Base-by-base conservation (phyloP, 2,329 filamentous ascomycete species). In the Ceratocystis diversiconidia region DNA sequence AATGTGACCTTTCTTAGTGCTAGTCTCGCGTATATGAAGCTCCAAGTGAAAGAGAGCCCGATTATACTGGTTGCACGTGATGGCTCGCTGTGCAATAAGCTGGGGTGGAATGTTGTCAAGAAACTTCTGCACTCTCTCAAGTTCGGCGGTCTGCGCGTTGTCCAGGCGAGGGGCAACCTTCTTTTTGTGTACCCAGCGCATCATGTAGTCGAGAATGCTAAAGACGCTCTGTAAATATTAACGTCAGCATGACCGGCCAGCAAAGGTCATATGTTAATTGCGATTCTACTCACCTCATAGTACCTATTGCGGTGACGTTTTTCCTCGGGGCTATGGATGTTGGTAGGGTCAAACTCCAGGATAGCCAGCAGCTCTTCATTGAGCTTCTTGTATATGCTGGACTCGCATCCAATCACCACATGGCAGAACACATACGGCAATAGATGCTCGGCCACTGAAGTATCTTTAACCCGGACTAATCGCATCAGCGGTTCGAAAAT, bases 11-110 rank as follows among this genome's bases (percentile, higher is more conserved):
- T 66, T 62, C 5, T 48, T 66, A 44, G 43, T 66, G 36, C 43
- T 67, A 19, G 57, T 73, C 67, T 80, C 77, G 65, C 79, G 78
- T 66, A 92, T 92, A 72, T 96, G 89, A 70, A 95, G 90, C 74
- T 99, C 94, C 78, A 95, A 89, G 72, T 97, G 90, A 72, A 96
- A 96, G 19, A 99, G 78, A 0, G 95, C 94, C 62, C 94, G 85
- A 6, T 94, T 87, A 73, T 92, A 97, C 7, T 95, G 94, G 67
- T 89, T 90, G 75, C 92, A 97, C 72, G 96, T 89, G n/a, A 96
- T 84, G 8, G 94, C 92, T 69, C 92, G 84, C 69, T 85, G 83
- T 5, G 94, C 91, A 22, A 85, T 79, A 22, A 96, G 75, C 62
- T 96, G 82, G 0, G 82, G 79, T 65, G 95, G 89, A 3, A 97